A percentile compares a stretch with the other conserved stretches of the same genome.
Evolutionary conservation across 2,329 filamentous ascomycete species (phyloP).

Genomic region (Colletotrichum kahawae): DNA sequence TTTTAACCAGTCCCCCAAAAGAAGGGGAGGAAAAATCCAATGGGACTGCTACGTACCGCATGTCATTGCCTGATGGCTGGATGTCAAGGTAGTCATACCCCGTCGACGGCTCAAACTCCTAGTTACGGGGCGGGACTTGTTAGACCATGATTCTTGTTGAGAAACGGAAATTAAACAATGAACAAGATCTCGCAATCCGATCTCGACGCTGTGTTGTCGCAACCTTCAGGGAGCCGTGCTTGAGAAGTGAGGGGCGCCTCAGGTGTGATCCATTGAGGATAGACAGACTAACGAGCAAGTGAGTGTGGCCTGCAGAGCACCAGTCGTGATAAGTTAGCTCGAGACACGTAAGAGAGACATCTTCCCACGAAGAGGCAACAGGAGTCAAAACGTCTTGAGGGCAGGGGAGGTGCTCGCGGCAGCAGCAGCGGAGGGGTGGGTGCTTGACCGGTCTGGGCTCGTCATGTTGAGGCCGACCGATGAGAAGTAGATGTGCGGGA

Average conservation of each 20-base stretch:
- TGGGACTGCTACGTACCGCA: constrained; percentile 52
- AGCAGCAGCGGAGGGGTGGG: not conserved
- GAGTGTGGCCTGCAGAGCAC: not conserved
- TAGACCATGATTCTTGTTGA: constrained; percentile 24
- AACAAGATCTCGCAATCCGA: constrained; percentile 2
- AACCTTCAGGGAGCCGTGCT: not conserved
- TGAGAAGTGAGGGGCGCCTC: not conserved
- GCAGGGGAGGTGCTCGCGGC: not conserved
- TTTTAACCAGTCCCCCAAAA: not conserved
- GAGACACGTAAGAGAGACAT: not conserved
- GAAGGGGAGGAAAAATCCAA: constrained; percentile 16
- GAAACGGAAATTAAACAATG: not conserved
- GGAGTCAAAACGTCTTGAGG: not conserved
- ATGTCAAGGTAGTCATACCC: constrained; percentile 61
- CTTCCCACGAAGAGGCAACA: constrained; percentile 5
- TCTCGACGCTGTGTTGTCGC: constrained; percentile 15
- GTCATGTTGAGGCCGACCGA: constrained; percentile 18
- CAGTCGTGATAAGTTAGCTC: not conserved
- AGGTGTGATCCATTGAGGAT: constrained; percentile 7
- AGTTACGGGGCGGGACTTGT: constrained; percentile 35
- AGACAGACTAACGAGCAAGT: not conserved
- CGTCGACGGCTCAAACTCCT: constrained; percentile 62
- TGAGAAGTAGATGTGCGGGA: not conserved
- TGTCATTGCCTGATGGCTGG: constrained; percentile 52
- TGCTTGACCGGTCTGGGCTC: constrained; percentile 14